phyloP scores from a whole-genome alignment of 2,329 filamentous ascomycete species.

The Stemphylium beticola region DNA sequence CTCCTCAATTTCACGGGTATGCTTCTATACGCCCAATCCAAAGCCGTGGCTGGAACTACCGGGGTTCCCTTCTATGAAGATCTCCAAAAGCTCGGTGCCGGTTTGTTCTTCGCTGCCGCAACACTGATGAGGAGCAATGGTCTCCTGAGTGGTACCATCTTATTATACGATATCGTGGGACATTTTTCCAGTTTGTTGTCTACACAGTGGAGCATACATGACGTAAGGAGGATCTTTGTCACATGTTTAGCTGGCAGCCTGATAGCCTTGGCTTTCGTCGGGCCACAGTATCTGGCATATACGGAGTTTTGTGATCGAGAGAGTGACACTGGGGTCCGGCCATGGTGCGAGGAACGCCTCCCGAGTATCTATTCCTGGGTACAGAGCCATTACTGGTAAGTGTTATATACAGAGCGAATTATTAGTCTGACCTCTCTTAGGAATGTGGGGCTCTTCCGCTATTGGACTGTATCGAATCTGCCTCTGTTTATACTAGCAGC shows the following conservation, averaged over 20 bases:
- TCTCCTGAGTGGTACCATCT: constrained; percentile 77
- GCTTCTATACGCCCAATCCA: constrained; percentile 67
- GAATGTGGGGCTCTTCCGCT: constrained; percentile 85
- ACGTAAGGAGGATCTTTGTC: constrained; percentile 61
- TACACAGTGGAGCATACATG: constrained; percentile 43
- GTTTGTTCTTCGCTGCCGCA: constrained; percentile 72
- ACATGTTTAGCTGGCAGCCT: constrained; percentile 70
- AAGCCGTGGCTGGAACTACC: constrained; percentile 17
- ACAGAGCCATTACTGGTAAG: constrained; percentile 87
- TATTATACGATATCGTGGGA: constrained; percentile 59
- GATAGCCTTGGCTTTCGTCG: constrained; percentile 69
- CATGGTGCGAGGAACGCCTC: constrained; percentile 76
- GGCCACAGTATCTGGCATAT: constrained; percentile 80
- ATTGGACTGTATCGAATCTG: constrained; percentile 87
- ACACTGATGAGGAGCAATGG: constrained; percentile 84
- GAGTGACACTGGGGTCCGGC: constrained; percentile 46
- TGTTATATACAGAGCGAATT: constrained; percentile 7
- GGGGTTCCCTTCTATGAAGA: constrained; percentile 41
- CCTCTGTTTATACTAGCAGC: constrained; percentile 85
- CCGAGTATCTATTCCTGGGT: constrained; percentile 94
- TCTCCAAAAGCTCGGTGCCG: constrained; percentile 65
- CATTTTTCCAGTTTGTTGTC: constrained; percentile 50
- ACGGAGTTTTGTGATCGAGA: constrained; percentile 60
- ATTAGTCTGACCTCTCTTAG: constrained; percentile 55
- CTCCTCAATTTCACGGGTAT: constrained; percentile 77